phyloP scores from a whole-genome alignment of 192 early-diverging fungal species.

The Polychytrium aggregatum region DNA sequence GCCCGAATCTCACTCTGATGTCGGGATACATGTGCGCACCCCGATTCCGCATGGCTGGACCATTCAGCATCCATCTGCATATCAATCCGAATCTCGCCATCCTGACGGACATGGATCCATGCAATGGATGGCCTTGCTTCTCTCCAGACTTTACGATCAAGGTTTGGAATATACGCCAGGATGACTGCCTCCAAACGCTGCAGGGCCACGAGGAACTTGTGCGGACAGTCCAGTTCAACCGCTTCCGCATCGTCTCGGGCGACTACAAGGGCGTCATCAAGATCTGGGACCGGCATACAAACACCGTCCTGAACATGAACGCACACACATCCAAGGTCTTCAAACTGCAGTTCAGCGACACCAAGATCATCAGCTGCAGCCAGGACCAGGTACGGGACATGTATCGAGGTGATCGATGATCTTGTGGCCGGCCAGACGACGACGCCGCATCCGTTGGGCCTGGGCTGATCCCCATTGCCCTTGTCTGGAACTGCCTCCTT shows the following conservation, averaged over 20 bases:
- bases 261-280: slow-evolving; percentile 82
- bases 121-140: too few relatives aligned
- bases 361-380: slow-evolving; percentile 69
- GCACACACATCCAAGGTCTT: slow-evolving; percentile 46
- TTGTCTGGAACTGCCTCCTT: too few relatives aligned
- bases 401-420: not conserved
- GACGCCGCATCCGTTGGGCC: too few relatives aligned
- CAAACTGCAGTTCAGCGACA: slow-evolving; percentile 69
- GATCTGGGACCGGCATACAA: slow-evolving; percentile 71
- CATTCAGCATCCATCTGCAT: too few relatives aligned
- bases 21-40: not conserved
- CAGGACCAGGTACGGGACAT: slow-evolving; percentile 19
- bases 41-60: too few relatives aligned
- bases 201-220: slow-evolving; percentile 57
- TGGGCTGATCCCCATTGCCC: too few relatives aligned
- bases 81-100: too few relatives aligned
- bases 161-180: too few relatives aligned
- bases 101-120: too few relatives aligned
- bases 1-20: not conserved
- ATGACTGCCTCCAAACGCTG: slow-evolving; percentile 30
- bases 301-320: slow-evolving; percentile 19
- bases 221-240: slow-evolving; percentile 58
- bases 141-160: too few relatives aligned
- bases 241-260: slow-evolving; percentile 64
- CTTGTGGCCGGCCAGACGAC: not conserved